These are phyloP conservation scores for Hemisphaericaspora nanyangensis DNA, from an alignment of 805 yeast species.

Conservation along the genomic window DNA sequence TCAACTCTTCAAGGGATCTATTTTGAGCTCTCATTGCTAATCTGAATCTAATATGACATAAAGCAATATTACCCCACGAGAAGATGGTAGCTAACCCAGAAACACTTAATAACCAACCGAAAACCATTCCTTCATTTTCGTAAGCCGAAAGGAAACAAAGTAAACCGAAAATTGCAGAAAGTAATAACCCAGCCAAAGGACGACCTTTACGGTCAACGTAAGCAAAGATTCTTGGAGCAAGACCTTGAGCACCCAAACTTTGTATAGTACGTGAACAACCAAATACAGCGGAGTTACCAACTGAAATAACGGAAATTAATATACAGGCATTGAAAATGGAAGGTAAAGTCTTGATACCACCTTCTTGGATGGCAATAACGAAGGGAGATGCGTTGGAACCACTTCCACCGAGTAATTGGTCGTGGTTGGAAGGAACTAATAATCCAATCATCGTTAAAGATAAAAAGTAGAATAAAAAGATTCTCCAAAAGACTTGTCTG, in stretches of 20 bases:
- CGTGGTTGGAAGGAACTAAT: constrained; percentile 49
- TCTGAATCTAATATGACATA: constrained; percentile 40
- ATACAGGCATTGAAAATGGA: constrained; percentile 73
- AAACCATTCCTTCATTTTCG: constrained; percentile 27
- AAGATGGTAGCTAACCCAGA: constrained; percentile 40
- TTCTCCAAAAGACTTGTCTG: constrained; percentile 42
- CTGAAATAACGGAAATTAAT: constrained; percentile 67
- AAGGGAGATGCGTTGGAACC: constrained; percentile 69
- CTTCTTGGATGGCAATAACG: constrained; percentile 63
- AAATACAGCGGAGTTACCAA: constrained; percentile 71
- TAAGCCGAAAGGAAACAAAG: constrained; percentile 37
- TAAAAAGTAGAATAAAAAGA: constrained; percentile 35
- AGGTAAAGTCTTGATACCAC: constrained; percentile 63
- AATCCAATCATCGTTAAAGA: constrained; percentile 33
- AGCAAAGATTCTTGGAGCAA: constrained; percentile 49
- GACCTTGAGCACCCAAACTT: constrained; percentile 66
- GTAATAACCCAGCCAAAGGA: constrained; percentile 36
- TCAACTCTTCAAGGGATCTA: constrained; percentile 30
- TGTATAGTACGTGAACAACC: constrained; percentile 71
- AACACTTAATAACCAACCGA: constrained; percentile 40
- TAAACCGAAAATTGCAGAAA: constrained; percentile 33
- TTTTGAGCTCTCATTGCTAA: constrained; percentile 33
- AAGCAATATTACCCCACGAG: constrained; percentile 38
- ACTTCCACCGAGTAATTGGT: constrained; percentile 43
- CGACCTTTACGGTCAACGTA: constrained; percentile 41